These are phyloP conservation scores for Skeletonema costatum DNA, from an alignment of 108 stramenopile species.

Conservation along the genomic window DNA sequence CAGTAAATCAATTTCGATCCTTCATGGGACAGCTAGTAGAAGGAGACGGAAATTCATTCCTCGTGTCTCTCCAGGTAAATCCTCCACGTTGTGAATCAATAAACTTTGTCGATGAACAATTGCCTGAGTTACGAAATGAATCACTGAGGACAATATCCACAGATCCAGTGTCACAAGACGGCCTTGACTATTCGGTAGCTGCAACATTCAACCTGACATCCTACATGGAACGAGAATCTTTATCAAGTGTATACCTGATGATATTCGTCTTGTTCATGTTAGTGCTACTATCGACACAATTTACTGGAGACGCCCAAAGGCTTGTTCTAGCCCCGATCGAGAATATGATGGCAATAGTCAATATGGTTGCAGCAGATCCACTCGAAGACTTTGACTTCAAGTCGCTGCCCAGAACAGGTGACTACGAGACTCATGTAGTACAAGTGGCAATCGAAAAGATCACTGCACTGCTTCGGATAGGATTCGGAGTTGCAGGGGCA, in stretches of 20 bases:
- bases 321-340: constrained; percentile 80
- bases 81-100: constrained; percentile 44
- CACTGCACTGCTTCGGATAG: constrained; percentile 49
- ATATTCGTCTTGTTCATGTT: constrained; percentile 72
- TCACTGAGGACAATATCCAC: constrained; percentile 31
- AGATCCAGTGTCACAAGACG: constrained; percentile 26
- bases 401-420: constrained; percentile 32
- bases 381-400: constrained; percentile 55
- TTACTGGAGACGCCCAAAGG: constrained; percentile 68
- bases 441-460: constrained; percentile 53
- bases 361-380: constrained; percentile 63
- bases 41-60: constrained; percentile 25
- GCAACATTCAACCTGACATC: constrained; percentile 52
- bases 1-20: constrained; percentile 26
- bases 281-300: constrained; percentile 47
- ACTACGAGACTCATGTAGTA: constrained; percentile 53
- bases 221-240: constrained; percentile 37
- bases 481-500: constrained; percentile 83
- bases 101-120: constrained; percentile 23
- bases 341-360: constrained; percentile 65
- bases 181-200: constrained; percentile 31
- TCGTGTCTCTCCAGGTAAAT: constrained; percentile 37
- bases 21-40: constrained; percentile 46
- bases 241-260: constrained; percentile 50
- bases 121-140: constrained; percentile 11